Percentiles rank a stretch among this genome's conserved stretches.
Conservation (phyloP, 352 stramenopile species). For the Globisporangium perplexum region DNA sequence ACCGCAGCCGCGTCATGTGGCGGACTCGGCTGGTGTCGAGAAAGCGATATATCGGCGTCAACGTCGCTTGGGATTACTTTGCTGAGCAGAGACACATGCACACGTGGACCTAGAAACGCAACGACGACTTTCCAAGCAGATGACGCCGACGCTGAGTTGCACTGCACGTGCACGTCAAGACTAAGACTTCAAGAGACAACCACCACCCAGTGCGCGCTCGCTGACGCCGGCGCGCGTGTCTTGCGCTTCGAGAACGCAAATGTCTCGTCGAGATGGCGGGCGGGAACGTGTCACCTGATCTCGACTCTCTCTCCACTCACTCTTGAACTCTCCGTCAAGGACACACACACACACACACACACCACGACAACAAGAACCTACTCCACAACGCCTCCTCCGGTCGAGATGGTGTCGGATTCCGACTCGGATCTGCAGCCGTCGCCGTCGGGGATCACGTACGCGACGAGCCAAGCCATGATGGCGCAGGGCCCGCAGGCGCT, state of each 20-base stretch:
- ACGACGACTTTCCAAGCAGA: too few relatives aligned
- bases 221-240: too few relatives aligned
- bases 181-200: too few relatives aligned
- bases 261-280: too few relatives aligned
- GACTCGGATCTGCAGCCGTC: slow-evolving; percentile 2
- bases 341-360: not conserved
- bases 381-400: not conserved
- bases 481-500: slow-evolving; percentile 26
- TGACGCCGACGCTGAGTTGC: too few relatives aligned
- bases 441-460: slow-evolving; percentile 19
- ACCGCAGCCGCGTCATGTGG: not conserved
- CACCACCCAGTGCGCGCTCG: too few relatives aligned
- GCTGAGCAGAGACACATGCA: not conserved
- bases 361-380: not conserved
- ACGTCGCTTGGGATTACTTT: not conserved
- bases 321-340: not conserved
- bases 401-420: slow-evolving; percentile 5
- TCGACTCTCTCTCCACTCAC: not conserved
- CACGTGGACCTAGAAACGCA: too few relatives aligned
- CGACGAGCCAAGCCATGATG: slow-evolving; percentile 20
- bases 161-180: too few relatives aligned
- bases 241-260: too few relatives aligned
- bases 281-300: too few relatives aligned
- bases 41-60: not conserved
- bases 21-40: too few relatives aligned